Evolutionary conservation across 129 eudicot genomes (phyloP), one percentile per base, ranked within the genome.

Genomic region (Chrysanthemum makinoi): DNA sequence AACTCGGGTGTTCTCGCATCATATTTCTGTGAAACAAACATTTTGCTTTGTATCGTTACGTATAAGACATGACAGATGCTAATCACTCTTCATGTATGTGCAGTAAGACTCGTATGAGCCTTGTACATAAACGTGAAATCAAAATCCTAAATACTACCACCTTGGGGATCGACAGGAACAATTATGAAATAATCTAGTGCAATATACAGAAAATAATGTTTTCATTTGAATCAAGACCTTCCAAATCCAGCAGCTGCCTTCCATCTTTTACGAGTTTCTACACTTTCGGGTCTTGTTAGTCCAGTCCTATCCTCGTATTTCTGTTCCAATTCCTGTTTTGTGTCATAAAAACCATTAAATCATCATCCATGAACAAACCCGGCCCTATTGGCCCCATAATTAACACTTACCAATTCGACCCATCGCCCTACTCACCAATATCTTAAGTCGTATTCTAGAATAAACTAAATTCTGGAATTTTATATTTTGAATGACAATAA

Each of bases 231-330:
- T 88, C 82, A 80, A 57, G 94, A 80, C 73, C 78, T 77, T 69
- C 96, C 96, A 60, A 84, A 89, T 43, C 95, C 98, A 10, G 80
- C 82, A 66, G 88, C 89, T 2, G 88, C 82, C 69, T 82, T 87
- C 84, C 73, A 79, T 66, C 83, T 88, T 77, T 83, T 79, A 56
- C 88, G 82, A 14, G 77, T 70, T 30, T 83, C 83, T 60, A 89
- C 58, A 75, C 75, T 87, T 74, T 94, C 96, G 51, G 98, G 98
- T 75, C 90, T 87, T 11, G 77, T 68, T 75, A 76, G 48, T 57
- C 98, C 96, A 26, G 93, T 89, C 75, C 59, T 76, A 18, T 84
- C 88, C 82, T 89, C 95, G 3, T 82, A 93, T 70, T 87, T 86
- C 77, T 80, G 81, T 79, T 94, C 98, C 74, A 93, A 52, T 6